Base-by-base conservation (phyloP, 345 rosid genomes). In the Leavenworthia alabamica region DNA sequence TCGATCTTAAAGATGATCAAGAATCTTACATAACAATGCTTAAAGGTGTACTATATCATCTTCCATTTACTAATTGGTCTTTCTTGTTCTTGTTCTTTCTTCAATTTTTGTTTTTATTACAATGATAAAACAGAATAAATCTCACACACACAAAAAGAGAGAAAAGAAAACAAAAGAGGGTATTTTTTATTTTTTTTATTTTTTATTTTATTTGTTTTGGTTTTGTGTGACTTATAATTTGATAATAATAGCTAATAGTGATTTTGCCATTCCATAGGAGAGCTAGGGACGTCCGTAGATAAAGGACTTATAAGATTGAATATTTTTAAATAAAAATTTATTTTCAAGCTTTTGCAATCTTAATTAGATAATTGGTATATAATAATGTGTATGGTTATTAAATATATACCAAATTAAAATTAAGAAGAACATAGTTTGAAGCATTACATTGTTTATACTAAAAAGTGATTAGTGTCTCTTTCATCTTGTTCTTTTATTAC, bases 281-380 rank as follows among this genome's bases (percentile, higher is more conserved):
- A 62, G n/a, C n/a, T n/a, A n/a, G 70, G 75, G 75, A 48, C 60
- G 47, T 71, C 75, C 75, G 75, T 49, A 33, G 60, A 71, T 56
- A 63, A 52, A 71, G 70, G 65, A 41, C 58, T 46, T 31, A 12
- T 39, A 39, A 47, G 29, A 55, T 31, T 60, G 47, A 60, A 19
- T 53, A 15, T 53, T 28, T 56, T 69, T 61, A 22, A 49, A 5
- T 61, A 42, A 46, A 33, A 11, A 52, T n/a, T 69, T 48, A 58
- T 40, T 52, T 68, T 36, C 15, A 37, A 39, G 13, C 9, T n/a
- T n/a, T n/a, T n/a, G n/a, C n/a, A n/a, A n/a, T 19, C 26, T 42
- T 68, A 42, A 33, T 51, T 51, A 42, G 7, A 49, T 32, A 23
- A 19, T 32, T 43, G 20, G 17, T 26, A 7, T 8, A 9, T n/a